A percentile compares a stretch with the other conserved stretches of the same genome.
Conservation (phyloP, 768 basidiomycete species). For the Psilocybe tampanensis region DNA sequence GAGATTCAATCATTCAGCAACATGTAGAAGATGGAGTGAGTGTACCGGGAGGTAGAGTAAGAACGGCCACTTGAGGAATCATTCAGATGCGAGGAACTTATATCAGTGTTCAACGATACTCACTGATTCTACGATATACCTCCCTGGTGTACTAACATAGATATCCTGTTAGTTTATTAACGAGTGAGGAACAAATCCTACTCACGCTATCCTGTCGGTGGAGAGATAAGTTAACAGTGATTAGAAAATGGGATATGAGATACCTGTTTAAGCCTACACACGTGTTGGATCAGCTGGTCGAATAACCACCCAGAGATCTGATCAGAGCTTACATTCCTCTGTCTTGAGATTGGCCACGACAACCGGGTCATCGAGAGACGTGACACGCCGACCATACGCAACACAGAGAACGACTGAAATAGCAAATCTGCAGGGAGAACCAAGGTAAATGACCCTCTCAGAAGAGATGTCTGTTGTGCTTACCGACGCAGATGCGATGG, state of each 20-base stretch:
- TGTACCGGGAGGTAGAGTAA: slow-evolving; percentile 15
- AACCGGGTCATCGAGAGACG: slow-evolving; percentile 21
- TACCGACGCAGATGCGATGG: slow-evolving; percentile 20
- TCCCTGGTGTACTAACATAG: slow-evolving; percentile 13
- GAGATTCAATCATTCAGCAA: background rate
- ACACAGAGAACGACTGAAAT: slow-evolving; percentile 24
- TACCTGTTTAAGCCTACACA: slow-evolving; percentile 2
- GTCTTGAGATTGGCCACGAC: slow-evolving; percentile 22
- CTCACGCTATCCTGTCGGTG: background rate
- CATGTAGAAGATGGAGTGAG: too few relatives aligned
- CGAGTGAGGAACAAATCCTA: background rate
- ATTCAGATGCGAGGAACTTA: background rate
- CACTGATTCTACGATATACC: slow-evolving; percentile 24
- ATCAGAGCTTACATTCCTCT: slow-evolving; percentile 20
- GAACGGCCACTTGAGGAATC: slow-evolving; percentile 16
- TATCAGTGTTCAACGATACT: background rate
- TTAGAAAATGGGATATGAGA: too few relatives aligned
- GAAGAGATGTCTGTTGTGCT: slow-evolving; percentile 5
- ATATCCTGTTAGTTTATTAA: background rate
- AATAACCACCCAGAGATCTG: background rate
- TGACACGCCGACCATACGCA: slow-evolving; percentile 25
- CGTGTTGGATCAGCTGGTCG: background rate
- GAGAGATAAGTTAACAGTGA: background rate
- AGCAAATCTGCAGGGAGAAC: slow-evolving; percentile 17
- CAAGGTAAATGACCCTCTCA: background rate